Evolutionary conservation across 345 rosid species (phyloP).

Genomic region (Eucalyptus regnans): DNA sequence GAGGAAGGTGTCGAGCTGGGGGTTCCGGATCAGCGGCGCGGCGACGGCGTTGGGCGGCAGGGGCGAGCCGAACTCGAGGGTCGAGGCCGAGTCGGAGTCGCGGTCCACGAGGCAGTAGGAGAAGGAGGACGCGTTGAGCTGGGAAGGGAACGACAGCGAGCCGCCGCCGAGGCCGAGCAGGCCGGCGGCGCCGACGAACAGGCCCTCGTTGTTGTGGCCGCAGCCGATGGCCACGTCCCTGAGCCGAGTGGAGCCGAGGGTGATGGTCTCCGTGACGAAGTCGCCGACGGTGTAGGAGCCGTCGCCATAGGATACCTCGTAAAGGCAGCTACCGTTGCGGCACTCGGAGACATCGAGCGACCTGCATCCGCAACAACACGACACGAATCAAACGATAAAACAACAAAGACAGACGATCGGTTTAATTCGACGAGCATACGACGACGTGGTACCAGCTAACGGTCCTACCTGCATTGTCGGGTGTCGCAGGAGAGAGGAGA

Average conservation of each 20-base stretch:
- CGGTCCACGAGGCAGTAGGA: slow-evolving; percentile 91
- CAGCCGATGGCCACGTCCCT: slow-evolving; percentile 67
- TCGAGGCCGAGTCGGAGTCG: slow-evolving; percentile 72
- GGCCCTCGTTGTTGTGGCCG: slow-evolving; percentile 76
- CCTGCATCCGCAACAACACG: background rate
- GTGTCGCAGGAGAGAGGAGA: slow-evolving; percentile 51
- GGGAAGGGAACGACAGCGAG: slow-evolving; percentile 61
- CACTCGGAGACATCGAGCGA: slow-evolving; percentile 66
- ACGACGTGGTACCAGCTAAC: background rate
- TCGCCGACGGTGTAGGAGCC: slow-evolving; percentile 89
- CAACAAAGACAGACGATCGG: background rate
- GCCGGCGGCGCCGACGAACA: slow-evolving; percentile 82
- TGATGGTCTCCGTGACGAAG: slow-evolving; percentile 62
- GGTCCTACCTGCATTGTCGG: slow-evolving; percentile 20
- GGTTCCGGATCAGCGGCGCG: slow-evolving; percentile 63
- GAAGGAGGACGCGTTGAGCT: slow-evolving; percentile 50
- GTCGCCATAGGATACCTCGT: slow-evolving; percentile 84
- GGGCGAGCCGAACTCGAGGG: slow-evolving; percentile 42
- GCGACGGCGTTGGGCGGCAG: slow-evolving; percentile 38
- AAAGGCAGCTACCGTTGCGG: slow-evolving; percentile 56
- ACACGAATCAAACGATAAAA: background rate
- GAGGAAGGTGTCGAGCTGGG: slow-evolving; percentile 59
- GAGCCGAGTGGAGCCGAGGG: slow-evolving; percentile 50
- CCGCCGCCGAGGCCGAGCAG: slow-evolving; percentile 92
- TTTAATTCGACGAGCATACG: background rate